Percentiles rank a stretch among this genome's conserved stretches.
phyloP scores from a whole-genome alignment of 2,329 filamentous ascomycete species.

The Paraphaeosphaeria minitans region DNA sequence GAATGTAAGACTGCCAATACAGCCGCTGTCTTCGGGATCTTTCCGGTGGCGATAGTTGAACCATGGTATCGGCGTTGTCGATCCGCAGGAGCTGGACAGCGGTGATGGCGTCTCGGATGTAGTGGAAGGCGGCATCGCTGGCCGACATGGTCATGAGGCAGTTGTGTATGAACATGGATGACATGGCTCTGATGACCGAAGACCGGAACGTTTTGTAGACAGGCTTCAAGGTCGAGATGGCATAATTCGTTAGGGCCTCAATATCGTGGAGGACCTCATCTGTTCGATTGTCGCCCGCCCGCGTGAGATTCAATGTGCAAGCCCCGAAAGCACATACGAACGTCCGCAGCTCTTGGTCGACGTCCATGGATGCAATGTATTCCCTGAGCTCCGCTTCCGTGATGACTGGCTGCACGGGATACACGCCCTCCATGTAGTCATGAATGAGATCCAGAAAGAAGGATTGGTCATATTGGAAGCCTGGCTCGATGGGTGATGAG shows the following conservation, averaged over 20 bases:
- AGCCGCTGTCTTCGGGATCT: slow-evolving; percentile 54
- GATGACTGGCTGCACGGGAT: slow-evolving; percentile 56
- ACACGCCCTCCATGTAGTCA: slow-evolving; percentile 53
- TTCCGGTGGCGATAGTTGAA: slow-evolving; percentile 42
- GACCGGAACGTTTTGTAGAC: slow-evolving; percentile 47
- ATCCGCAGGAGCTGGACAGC: slow-evolving; percentile 47
- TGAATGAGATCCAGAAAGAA: slow-evolving; percentile 53
- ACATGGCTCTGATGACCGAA: slow-evolving; percentile 55
- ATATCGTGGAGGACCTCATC: slow-evolving; percentile 41
- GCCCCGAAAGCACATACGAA: slow-evolving; percentile 55
- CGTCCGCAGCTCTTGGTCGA: slow-evolving; percentile 46
- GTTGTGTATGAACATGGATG: slow-evolving; percentile 60
- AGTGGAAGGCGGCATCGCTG: slow-evolving; percentile 56
- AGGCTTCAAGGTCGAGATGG: slow-evolving; percentile 47
- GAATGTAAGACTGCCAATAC: slow-evolving; percentile 63
- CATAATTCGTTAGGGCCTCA: slow-evolving; percentile 39
- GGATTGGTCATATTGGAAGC: slow-evolving; percentile 7
- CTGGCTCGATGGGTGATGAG: slow-evolving; percentile 8
- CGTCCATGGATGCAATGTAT: slow-evolving; percentile 46
- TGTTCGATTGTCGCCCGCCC: slow-evolving; percentile 39
- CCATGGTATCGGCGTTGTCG: slow-evolving; percentile 46
- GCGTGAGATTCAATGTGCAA: slow-evolving; percentile 53
- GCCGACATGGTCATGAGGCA: slow-evolving; percentile 57
- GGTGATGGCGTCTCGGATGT: slow-evolving; percentile 57
- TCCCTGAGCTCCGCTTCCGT: slow-evolving; percentile 47